These are phyloP conservation scores for Aspergillus neotritici DNA, from an alignment of 2,329 filamentous ascomycete genomes.

Conservation along the genomic window DNA sequence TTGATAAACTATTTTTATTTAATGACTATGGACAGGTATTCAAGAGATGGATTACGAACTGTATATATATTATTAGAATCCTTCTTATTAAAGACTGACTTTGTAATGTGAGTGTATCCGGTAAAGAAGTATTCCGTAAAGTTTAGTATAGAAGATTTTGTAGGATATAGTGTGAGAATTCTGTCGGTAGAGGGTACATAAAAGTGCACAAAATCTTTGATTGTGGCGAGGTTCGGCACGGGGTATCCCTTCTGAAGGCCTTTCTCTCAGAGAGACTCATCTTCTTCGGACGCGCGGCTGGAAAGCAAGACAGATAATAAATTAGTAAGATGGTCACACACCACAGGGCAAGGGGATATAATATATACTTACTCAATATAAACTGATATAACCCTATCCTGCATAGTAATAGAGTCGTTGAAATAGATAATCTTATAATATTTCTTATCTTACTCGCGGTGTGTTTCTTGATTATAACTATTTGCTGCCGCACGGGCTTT, in stretches of 20 bases:
- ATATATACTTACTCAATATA: conserved; percentile 10
- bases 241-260: conserved; percentile 8
- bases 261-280: conserved; percentile 6
- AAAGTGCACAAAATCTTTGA: conserved; percentile 11
- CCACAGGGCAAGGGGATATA: conserved; percentile 3
- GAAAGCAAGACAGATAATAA: conserved; percentile 6
- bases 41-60: conserved; percentile 1
- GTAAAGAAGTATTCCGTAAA: conserved; percentile 10
- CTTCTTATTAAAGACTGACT: conserved; percentile 8
- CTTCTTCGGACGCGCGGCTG: conserved; percentile 10
- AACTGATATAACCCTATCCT: conserved; percentile 9
- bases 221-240: conserved; percentile 6
- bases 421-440: conserved; percentile 7
- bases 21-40: conserved; percentile 1
- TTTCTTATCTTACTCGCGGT: conserved; percentile 8
- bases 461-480: conserved; percentile 6
- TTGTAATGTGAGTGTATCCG: conserved; percentile 7
- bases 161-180: conserved; percentile 10
- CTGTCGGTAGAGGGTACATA: conserved; percentile 8
- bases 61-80: conserved; percentile 9
- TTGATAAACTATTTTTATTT: conserved; percentile 2
- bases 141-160: conserved; percentile 10
- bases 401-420: conserved; percentile 2
- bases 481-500: conserved; percentile 4
- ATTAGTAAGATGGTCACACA: conserved; percentile 8